Evolutionary conservation across 805 yeast species (phyloP).

Genomic region (Komagataella pastoris): DNA sequence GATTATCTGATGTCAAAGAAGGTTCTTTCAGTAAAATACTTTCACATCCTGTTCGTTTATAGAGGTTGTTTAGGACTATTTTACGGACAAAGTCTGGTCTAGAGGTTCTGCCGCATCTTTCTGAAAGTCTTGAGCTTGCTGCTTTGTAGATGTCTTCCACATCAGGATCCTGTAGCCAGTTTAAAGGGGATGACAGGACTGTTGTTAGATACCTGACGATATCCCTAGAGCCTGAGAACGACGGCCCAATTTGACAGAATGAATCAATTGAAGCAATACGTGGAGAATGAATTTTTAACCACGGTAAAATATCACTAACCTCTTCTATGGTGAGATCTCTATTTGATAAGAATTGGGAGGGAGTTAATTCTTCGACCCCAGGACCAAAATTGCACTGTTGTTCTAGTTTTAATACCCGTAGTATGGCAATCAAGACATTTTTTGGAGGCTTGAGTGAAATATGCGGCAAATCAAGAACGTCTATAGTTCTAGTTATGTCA

Average conservation of each 20-base stretch:
- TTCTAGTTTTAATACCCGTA: constrained; percentile 35
- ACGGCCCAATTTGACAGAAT: constrained; percentile 15
- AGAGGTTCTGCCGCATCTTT: constrained; percentile 77
- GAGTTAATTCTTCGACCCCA: constrained; percentile 1
- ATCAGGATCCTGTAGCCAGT: constrained; percentile 26
- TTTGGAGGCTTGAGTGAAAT: constrained; percentile 32
- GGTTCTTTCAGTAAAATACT: constrained; percentile 54
- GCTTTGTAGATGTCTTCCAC: constrained; percentile 30
- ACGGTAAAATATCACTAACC: constrained; percentile 19
- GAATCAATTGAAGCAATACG: constrained; percentile 12
- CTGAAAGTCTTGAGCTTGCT: constrained; percentile 59
- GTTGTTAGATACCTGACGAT: constrained; percentile 35
- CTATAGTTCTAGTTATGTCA: constrained; percentile 23
- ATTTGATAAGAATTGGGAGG: background rate
- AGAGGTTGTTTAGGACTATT: constrained; percentile 31
- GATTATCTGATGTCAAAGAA: constrained; percentile 69
- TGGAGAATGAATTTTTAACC: constrained; percentile 29
- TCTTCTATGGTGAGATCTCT: constrained; percentile 18
- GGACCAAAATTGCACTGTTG: constrained; percentile 36
- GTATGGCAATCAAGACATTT: constrained; percentile 25
- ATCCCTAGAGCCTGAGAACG: constrained; percentile 7
- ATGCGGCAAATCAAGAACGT: constrained; percentile 46
- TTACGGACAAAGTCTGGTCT: constrained; percentile 56
- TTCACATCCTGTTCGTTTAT: constrained; percentile 9
- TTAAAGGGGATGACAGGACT: constrained; percentile 32